These are phyloP conservation scores for Arachis stenosperma DNA, from an alignment of 306 rosid species.

Conservation along the genomic window DNA sequence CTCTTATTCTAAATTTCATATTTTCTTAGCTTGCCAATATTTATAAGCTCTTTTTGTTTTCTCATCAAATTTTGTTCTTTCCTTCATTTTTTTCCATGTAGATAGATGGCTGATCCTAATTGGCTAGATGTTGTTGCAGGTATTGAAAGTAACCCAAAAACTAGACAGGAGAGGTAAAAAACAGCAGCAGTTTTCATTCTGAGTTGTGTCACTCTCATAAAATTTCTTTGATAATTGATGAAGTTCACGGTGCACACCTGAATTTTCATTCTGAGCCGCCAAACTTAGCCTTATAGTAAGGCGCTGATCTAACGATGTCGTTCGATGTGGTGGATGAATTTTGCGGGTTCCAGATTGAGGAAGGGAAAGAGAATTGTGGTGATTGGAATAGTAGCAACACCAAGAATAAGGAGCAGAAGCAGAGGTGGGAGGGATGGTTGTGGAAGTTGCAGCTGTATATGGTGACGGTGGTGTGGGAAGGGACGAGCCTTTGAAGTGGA, in stretches of 20 bases:
- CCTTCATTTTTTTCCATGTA: neutral
- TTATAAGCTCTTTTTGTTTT: neutral
- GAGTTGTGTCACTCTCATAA: slow-evolving; percentile 69
- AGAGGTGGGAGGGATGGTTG: no score
- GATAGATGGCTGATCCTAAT: neutral
- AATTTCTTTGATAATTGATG: slow-evolving; percentile 86
- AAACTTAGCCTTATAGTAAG: slow-evolving; percentile 73
- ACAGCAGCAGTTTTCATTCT: slow-evolving; percentile 72
- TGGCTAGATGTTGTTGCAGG: slow-evolving; percentile 52
- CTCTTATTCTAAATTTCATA: neutral
- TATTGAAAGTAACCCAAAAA: slow-evolving; percentile 63
- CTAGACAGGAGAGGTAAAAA: slow-evolving; percentile 62
- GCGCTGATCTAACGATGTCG: slow-evolving; percentile 77
- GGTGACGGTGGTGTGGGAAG: no score
- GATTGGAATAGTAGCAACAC: no score
- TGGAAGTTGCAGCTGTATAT: no score
- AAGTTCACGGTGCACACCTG: slow-evolving; percentile 92
- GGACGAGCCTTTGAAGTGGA: no score
- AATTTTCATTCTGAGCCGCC: slow-evolving; percentile 80
- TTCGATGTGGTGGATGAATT: no score
- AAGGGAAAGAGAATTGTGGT: no score
- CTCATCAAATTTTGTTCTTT: slow-evolving; percentile 8
- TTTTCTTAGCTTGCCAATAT: neutral
- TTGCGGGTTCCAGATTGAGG: no score
- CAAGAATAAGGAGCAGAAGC: no score